Base-by-base conservation (phyloP, 306 rosid genomes). In the Styphnolobium japonicum region DNA sequence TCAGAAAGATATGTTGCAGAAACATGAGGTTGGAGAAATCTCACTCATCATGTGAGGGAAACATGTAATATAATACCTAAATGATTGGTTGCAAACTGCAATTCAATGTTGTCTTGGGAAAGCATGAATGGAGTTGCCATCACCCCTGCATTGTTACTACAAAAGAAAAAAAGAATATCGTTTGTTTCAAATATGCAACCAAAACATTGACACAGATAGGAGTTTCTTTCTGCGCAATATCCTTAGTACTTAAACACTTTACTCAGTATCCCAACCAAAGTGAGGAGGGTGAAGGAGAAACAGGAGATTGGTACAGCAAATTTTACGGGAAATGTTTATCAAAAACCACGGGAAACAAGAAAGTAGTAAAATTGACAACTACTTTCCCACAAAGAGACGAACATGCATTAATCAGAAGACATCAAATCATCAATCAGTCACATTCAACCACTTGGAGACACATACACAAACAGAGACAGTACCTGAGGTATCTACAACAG, bases 21-120 rank as follows among this genome's bases (percentile, higher is more conserved):
- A 69, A 70, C 55, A 19, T 19, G 27, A 19, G 62, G 21, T 6
- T 11, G 21, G 16, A 46, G 34, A 72, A 61, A 34, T 39, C 11
- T n/a, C 33, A 71, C 33, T 78, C 5, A 36, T 55, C 27, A 39
- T 64, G 43, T 27, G 49, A 69, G 40, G 40, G 37, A 69, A 76
- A 55, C 45, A 49, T 49, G 48, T 56, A 51, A 68, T 42, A 33
- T 6, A 65, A 39, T 82, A 90, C 97, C 92, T 71, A 94, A 75
- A 82, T 94, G 97, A 84, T 94, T 94, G 62, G 92, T 90, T 65
- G 98, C 96, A 77, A 92, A 92, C 76, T 94, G 97, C 81, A 90
- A 71, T 68, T 90, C 97, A 53, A 94, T 88, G 76, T 86, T 82
- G 77, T 94, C 97, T 81, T 83, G 73, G 34, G 93, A 89, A 71